A percentile compares a stretch with the other conserved stretches of the same genome.
Conservation (phyloP, 225 moss, liverwort and hornwort species). For the Sphagnum contortum region DNA sequence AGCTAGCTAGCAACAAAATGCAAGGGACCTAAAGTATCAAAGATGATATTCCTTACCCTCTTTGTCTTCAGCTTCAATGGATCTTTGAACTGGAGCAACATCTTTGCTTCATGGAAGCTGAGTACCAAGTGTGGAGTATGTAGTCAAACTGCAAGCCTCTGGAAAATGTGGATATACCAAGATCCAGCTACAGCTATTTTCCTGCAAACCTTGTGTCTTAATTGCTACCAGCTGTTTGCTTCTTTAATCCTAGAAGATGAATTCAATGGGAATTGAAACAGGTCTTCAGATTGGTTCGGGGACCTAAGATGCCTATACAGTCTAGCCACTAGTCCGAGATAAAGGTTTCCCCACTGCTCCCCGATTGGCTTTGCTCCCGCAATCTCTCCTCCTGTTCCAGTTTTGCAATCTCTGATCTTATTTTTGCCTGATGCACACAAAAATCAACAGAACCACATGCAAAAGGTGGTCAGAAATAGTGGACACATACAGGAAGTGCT, state of each 20-base stretch:
- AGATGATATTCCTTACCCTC: slow-evolving; percentile 27
- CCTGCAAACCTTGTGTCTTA: too few relatives aligned
- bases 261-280: too few relatives aligned
- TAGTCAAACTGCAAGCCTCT: too few relatives aligned
- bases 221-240: too few relatives aligned
- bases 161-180: too few relatives aligned
- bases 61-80: slow-evolving; percentile 82
- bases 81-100: slow-evolving; percentile 93
- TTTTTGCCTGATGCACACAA: slow-evolving; percentile 53
- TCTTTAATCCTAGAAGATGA: too few relatives aligned
- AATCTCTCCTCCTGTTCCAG: slow-evolving; percentile 49
- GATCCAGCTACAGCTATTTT: too few relatives aligned
- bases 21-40: too few relatives aligned
- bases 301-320: too few relatives aligned
- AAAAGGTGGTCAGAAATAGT: not conserved
- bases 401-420: slow-evolving; percentile 71
- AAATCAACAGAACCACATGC: not conserved
- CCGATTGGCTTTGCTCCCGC: slow-evolving; percentile 19
- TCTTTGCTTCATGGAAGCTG: slow-evolving; percentile 54
- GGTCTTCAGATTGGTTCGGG: too few relatives aligned
- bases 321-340: slow-evolving; percentile 17
- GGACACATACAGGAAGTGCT: not conserved
- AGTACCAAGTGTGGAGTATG: not conserved
- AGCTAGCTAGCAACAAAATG: too few relatives aligned
- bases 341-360: slow-evolving; percentile 24